Evolutionary conservation across 1,284 basidiomycete species (phyloP), one percentile per base, ranked within the genome.

Genomic region (Melampsora americana): DNA sequence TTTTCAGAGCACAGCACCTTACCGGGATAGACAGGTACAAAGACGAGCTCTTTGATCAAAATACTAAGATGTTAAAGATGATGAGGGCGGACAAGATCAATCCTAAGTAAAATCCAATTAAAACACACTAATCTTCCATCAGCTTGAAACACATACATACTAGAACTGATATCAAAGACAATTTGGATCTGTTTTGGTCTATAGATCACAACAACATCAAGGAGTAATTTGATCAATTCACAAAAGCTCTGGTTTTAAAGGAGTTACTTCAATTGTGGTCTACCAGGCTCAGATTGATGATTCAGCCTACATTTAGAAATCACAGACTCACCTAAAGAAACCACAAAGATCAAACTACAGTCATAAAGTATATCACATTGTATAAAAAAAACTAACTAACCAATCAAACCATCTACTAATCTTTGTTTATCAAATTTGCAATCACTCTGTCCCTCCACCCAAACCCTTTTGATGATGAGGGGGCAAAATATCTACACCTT

Each of bases 121-220:
- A 20, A 53, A 53, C 26, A 77, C 23, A 81, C 77, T 30, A 82
- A 70, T 5, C 82, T 72, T 5, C 82, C 82, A 61, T 83, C 82
- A 74, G 79, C 82, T 69, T 81, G 80, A 80, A 82, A 82, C 61
- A 79, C 77, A 70, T 82, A 82, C 82, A 82, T 82, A 50, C 77
- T 78, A 0, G 79, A 53, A 20, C 50, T 80, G 1, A 81, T 76
- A 77, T 84, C 83, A 20, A 84, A 78, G 0, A 84, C 80, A 70
- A 84, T 80, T 1, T 83, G 79, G 62, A 84, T 82, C 1, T 83
- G 79, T 70, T 84, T 84, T 0, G 83, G 83, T 77, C 83, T 84
- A 42, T 82, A 77, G 68, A 69, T 81, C 82, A 53, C 50, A 53
- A 53, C 1, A 53, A 9, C 35, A 39, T 39, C 39, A 39, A 39